These are phyloP conservation scores for Paramyrothecium sp. DNA, from an alignment of 2,329 filamentous ascomycete genomes.

Conservation along the genomic window DNA sequence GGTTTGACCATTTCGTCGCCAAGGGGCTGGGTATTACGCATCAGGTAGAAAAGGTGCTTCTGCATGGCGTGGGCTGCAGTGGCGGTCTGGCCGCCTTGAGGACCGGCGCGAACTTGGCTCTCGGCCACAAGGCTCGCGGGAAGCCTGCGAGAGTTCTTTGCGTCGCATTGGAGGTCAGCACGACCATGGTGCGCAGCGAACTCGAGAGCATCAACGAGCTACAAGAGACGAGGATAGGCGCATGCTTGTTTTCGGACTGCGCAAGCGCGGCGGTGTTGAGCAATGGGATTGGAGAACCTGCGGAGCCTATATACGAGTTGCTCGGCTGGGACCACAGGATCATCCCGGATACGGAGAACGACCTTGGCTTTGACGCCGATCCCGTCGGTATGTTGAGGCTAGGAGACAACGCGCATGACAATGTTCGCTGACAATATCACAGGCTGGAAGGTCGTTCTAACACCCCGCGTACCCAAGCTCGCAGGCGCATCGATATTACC, in stretches of 20 bases:
- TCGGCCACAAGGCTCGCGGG: constrained; percentile 58
- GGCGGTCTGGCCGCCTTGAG: constrained; percentile 61
- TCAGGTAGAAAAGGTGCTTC: constrained; percentile 61
- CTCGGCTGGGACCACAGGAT: constrained; percentile 65
- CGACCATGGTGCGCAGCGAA: constrained; percentile 62
- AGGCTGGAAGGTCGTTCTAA: constrained; percentile 67
- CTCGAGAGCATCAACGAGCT: constrained; percentile 59
- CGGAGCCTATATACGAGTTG: constrained; percentile 54
- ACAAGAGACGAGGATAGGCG: constrained; percentile 63
- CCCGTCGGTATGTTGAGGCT: constrained; percentile 48
- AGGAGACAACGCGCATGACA: not conserved
- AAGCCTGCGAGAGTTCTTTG: constrained; percentile 63
- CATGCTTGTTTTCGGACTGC: constrained; percentile 68
- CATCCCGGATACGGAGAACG: constrained; percentile 59
- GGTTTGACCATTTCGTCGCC: constrained; percentile 65
- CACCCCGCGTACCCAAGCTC: constrained; percentile 58
- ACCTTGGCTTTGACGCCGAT: constrained; percentile 66
- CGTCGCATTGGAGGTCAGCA: constrained; percentile 62
- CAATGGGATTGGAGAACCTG: constrained; percentile 55
- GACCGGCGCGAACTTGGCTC: constrained; percentile 64
- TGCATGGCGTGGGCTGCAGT: constrained; percentile 66
- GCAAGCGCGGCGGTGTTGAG: constrained; percentile 65
- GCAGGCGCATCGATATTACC: constrained; percentile 49
- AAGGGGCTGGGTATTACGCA: constrained; percentile 56
- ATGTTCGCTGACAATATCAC: not conserved